phyloP scores from a whole-genome alignment of 2,329 filamentous ascomycete species.

The Lachnellula cervina region DNA sequence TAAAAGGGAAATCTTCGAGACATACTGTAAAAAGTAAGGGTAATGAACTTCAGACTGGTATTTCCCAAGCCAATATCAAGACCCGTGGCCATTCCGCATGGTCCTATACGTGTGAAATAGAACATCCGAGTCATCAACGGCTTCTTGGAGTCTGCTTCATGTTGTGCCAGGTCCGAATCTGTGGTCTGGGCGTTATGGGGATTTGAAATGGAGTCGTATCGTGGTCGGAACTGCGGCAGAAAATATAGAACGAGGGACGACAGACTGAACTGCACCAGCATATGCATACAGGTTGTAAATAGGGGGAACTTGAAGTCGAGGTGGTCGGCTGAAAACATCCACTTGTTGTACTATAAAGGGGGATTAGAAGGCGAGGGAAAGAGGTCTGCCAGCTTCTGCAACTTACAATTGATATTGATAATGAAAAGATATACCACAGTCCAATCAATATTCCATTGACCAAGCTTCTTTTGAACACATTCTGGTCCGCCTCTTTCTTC shows the following conservation, averaged over 20 bases:
- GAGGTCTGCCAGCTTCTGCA: neutral
- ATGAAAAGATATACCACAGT: conserved; percentile 85
- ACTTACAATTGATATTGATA: conserved; percentile 85
- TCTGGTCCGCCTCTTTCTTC: conserved; percentile 69
- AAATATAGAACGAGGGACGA: conserved; percentile 74
- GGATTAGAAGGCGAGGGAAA: conserved; percentile 6
- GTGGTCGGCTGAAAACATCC: conserved; percentile 90
- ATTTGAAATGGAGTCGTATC: conserved; percentile 35
- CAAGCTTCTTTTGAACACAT: conserved; percentile 61
- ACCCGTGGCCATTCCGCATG: conserved; percentile 87
- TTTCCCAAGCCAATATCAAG: conserved; percentile 96
- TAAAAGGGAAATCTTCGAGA: conserved; percentile 11
- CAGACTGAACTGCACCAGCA: conserved; percentile 87
- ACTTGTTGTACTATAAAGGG: conserved; percentile 82
- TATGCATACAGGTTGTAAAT: conserved; percentile 92
- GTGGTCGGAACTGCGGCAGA: conserved; percentile 76
- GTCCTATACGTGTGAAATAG: conserved; percentile 86
- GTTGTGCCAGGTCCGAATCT: conserved; percentile 27
- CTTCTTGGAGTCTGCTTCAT: conserved; percentile 29
- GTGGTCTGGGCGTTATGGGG: conserved; percentile 28
- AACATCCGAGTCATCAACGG: conserved; percentile 83
- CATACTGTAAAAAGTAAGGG: conserved; percentile 89
- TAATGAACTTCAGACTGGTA: conserved; percentile 92
- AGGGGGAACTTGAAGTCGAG: conserved; percentile 91
- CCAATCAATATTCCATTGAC: conserved; percentile 78